A percentile compares a stretch with the other conserved stretches of the same genome.
Conservation (phyloP, 2,329 filamentous ascomycete species). For the Cercospora canescens region DNA sequence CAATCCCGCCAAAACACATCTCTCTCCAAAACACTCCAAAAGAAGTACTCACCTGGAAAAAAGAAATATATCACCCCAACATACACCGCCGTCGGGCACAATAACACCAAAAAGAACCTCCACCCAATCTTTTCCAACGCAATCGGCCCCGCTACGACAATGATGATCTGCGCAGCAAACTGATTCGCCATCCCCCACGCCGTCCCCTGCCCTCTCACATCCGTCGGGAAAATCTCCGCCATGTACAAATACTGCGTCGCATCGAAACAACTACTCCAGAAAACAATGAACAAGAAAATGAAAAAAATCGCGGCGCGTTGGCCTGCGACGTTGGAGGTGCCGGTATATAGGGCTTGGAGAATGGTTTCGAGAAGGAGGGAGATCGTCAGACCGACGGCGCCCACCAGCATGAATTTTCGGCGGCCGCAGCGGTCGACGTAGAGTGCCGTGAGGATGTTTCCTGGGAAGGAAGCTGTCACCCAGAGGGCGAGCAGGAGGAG, state of each 20-base stretch:
- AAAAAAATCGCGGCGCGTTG: constrained; percentile 47
- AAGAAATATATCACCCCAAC: constrained; percentile 27
- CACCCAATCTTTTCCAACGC: constrained; percentile 41
- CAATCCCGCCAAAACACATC: not conserved
- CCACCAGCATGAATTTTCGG: constrained; percentile 45
- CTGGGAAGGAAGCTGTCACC: constrained; percentile 41
- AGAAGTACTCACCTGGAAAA: constrained; percentile 13
- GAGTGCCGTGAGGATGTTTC: constrained; percentile 45
- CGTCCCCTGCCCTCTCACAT: constrained; percentile 41
- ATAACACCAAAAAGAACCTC: constrained; percentile 49
- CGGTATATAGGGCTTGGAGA: constrained; percentile 39
- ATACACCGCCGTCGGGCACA: constrained; percentile 31
- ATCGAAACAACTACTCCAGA: constrained; percentile 42
- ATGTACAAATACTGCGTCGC: constrained; percentile 47
- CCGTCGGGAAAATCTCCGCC: constrained; percentile 48
- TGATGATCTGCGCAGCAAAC: constrained; percentile 40
- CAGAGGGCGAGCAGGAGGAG: constrained; percentile 47
- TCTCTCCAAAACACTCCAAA: not conserved
- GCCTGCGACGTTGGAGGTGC: constrained; percentile 35
- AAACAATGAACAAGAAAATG: constrained; percentile 45
- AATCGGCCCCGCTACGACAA: constrained; percentile 40
- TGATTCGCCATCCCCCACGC: constrained; percentile 40
- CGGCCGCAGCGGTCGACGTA: constrained; percentile 46
- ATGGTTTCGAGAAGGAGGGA: constrained; percentile 47
- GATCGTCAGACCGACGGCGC: constrained; percentile 43